Base-by-base conservation (phyloP, 2,329 filamentous ascomycete species). In the Sphaerulina vaccinii region DNA sequence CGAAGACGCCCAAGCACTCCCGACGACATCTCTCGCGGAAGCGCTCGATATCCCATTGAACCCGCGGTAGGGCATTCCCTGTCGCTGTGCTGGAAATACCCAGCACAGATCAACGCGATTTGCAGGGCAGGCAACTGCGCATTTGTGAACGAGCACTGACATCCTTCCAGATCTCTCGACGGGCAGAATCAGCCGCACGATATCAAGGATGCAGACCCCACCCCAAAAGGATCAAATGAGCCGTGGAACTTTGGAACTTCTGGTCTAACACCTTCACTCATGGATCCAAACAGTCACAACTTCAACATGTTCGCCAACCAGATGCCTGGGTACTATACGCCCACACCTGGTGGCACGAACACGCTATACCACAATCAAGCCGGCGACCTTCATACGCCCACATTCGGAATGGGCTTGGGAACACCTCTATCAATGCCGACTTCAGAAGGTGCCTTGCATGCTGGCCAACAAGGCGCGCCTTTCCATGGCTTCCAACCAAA, bases 401-500 rank as follows among this genome's bases (percentile, higher is more conserved):
- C 81, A 24, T 76, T 54, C 46, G 40, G 81, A 35, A 76, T 92
- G 56, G 84, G 85, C 18, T 81, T 93, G 75, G 84, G 83, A 19
- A 95, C 90, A 6, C 90, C 92, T 5, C 73, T 96, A 29, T 91
- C 90, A 11, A 79, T 96, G 69, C 83, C 88, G n/a, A 81, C 85
- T 2, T 84, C 86, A 3, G 80, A 87, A 57, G 81, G 81, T 45
- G 74, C 77, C 21, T 75, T 90, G 57, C 85, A 86, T 62, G 73
- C 81, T 44, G 79, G 78, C 24, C 74, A 77, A 60, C 71, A 80
- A 42, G 68, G 78, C 21, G 74, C 83, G 62, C 77, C 88, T 42
- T 79, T 93, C 62, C 72, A 82, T 24, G 80, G 79, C 48, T 95
- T 90, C 71, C 84, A 86, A 62, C 68, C 70, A 65, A 74, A 75